Evolutionary conservation across 2,329 filamentous ascomycete species (phyloP).

Genomic region (Venturia carpophila): DNA sequence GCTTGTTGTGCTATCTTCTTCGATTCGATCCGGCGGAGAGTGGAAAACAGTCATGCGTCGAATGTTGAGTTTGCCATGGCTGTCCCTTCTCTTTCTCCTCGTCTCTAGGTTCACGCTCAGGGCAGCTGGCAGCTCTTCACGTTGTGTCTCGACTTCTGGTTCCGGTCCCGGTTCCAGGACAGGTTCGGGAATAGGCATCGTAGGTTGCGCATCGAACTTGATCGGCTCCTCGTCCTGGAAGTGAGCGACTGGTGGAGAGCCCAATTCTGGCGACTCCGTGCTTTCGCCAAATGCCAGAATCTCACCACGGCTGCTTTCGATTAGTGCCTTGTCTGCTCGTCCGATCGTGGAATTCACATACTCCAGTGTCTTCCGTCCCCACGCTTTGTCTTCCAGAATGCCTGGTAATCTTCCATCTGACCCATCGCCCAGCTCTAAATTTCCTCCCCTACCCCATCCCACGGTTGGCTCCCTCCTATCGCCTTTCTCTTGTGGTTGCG

Average conservation of each 20-base stretch:
- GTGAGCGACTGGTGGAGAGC: conserved; percentile 47
- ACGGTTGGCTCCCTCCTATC: conserved; percentile 34
- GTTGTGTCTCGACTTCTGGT: conserved; percentile 27
- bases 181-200: conserved; percentile 19
- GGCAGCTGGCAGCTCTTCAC: conserved; percentile 30
- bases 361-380: conserved; percentile 61
- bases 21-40: conserved; percentile 32
- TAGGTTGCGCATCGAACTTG: conserved; percentile 34
- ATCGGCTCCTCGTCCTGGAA: conserved; percentile 42
- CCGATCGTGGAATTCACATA: conserved; percentile 35
- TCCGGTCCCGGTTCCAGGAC: conserved; percentile 20
- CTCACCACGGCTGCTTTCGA: conserved; percentile 29
- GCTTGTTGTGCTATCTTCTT: conserved; percentile 25
- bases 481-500: conserved; percentile 27
- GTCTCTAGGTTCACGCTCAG: conserved; percentile 45
- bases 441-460: conserved; percentile 49
- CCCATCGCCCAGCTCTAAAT: conserved; percentile 37
- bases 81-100: conserved; percentile 45
- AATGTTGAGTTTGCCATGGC: conserved; percentile 37
- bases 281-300: conserved; percentile 44
- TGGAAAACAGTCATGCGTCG: conserved; percentile 38
- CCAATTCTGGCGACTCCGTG: conserved; percentile 60
- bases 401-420: conserved; percentile 54
- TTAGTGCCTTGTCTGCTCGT: conserved; percentile 4
- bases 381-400: conserved; percentile 62